Percentiles rank a stretch among this genome's conserved stretches.
phyloP scores from a whole-genome alignment of 352 stramenopile species.

The Elongisporangium undulatum region DNA sequence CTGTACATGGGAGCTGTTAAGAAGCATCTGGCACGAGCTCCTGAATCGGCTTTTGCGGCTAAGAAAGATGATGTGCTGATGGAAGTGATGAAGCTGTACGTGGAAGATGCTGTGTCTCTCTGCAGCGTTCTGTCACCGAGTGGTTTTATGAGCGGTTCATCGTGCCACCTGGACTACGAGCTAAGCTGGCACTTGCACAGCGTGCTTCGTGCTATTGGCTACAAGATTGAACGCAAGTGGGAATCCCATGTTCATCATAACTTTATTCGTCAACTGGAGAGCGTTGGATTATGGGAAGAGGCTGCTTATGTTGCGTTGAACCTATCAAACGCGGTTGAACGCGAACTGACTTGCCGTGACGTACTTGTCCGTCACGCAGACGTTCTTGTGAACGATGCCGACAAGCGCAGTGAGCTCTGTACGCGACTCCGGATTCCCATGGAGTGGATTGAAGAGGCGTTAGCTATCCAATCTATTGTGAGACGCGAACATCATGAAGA shows the following conservation, averaged over 20 bases:
- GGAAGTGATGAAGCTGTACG: conserved; percentile 68
- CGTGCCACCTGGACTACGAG: conserved; percentile 65
- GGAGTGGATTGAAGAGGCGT: conserved; percentile 66
- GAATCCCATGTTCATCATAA: conserved; percentile 78
- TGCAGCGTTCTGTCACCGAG: conserved; percentile 58
- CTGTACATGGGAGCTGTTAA: conserved; percentile 36
- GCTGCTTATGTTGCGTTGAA: conserved; percentile 80
- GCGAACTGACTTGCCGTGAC: conserved; percentile 45
- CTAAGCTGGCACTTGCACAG: conserved; percentile 74
- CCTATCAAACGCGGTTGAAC: conserved; percentile 52
- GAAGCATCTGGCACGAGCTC: conserved; percentile 30
- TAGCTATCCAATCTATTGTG: conserved; percentile 46
- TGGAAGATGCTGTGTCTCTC: conserved; percentile 44
- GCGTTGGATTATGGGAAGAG: conserved; percentile 57
- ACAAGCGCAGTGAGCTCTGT: conserved; percentile 45
- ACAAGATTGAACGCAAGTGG: conserved; percentile 69
- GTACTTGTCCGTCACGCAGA: conserved; percentile 69
- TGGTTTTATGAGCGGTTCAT: conserved; percentile 28
- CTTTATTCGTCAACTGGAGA: conserved; percentile 76
- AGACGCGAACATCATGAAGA: conserved; percentile 53
- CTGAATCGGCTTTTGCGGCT: conserved; percentile 24
- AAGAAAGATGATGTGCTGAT: conserved; percentile 60
- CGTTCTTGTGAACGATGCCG: conserved; percentile 27
- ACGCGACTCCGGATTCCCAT: conserved; percentile 40
- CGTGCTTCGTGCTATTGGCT: conserved; percentile 64